A percentile compares a stretch with the other conserved stretches of the same genome.
These are phyloP conservation scores for Teratosphaeria nubilosa DNA, from an alignment of 2,329 filamentous ascomycete genomes.

Conservation along the genomic window DNA sequence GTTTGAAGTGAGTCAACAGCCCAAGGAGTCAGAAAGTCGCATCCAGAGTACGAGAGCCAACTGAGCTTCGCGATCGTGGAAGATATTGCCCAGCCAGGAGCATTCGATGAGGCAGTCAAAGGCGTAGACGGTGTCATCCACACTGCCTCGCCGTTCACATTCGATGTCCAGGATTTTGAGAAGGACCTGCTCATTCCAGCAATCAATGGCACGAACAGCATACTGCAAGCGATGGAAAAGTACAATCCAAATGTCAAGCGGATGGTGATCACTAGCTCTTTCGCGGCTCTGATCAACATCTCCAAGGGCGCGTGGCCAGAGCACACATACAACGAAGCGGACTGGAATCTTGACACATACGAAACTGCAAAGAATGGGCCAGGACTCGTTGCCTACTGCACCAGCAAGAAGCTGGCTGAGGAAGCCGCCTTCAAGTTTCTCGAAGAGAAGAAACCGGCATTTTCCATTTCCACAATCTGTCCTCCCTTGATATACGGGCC, in stretches of 20 bases:
- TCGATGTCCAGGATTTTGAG: neutral
- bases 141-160: slow-evolving; percentile 11
- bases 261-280: slow-evolving; percentile 62
- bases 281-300: slow-evolving; percentile 51
- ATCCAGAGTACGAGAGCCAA: slow-evolving; percentile 1
- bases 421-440: slow-evolving; percentile 46
- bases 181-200: neutral
- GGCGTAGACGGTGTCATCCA: slow-evolving; percentile 23
- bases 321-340: slow-evolving; percentile 42
- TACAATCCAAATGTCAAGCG: slow-evolving; percentile 46
- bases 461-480: slow-evolving; percentile 39
- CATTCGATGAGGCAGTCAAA: slow-evolving; percentile 27
- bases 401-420: slow-evolving; percentile 54
- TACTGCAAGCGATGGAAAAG: neutral
- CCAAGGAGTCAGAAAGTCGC: slow-evolving; percentile 12
- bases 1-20: slow-evolving; percentile 28
- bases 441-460: slow-evolving; percentile 42
- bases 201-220: neutral
- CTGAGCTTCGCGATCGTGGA: slow-evolving; percentile 27
- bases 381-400: slow-evolving; percentile 33
- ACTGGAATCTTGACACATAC: slow-evolving; percentile 49
- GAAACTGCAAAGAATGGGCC: slow-evolving; percentile 37
- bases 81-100: slow-evolving; percentile 19
- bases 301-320: slow-evolving; percentile 41
- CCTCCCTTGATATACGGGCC: slow-evolving; percentile 43